Conservation (phyloP, 164 flowering plant species). For the Piper betle region DNA sequence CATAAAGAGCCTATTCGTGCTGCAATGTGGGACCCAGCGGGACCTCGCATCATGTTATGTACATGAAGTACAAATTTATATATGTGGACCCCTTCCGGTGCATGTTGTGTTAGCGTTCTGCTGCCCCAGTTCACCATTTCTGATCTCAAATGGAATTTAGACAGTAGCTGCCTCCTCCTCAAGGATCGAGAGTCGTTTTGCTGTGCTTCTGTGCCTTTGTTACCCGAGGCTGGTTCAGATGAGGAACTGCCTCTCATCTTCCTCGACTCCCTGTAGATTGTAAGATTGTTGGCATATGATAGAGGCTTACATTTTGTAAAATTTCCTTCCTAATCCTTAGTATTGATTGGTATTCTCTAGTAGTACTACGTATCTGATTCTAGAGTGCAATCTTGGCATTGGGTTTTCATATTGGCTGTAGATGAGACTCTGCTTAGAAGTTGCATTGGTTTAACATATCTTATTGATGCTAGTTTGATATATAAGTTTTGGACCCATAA, state of each 20-base stretch:
- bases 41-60: conserved; percentile 64
- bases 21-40: conserved; percentile 87
- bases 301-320: too few relatives aligned
- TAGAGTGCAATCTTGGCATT: too few relatives aligned
- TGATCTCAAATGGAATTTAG: conserved; percentile 79
- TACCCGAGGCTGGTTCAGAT: conserved; percentile 72
- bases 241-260: conserved; percentile 18
- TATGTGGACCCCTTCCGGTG: conserved; percentile 94
- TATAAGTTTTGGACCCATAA: too few relatives aligned
- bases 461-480: too few relatives aligned
- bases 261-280: neutral
- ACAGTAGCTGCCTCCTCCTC: conserved; percentile 76
- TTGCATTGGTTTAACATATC: too few relatives aligned
- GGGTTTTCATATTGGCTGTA: too few relatives aligned
- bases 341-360: too few relatives aligned
- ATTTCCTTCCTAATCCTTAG: too few relatives aligned
- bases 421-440: too few relatives aligned
- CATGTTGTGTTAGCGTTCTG: conserved; percentile 67
- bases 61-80: conserved; percentile 84
- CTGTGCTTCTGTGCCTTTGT: conserved; percentile 61
- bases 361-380: too few relatives aligned
- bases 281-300: neutral
- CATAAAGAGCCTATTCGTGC: conserved; percentile 87
- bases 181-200: conserved; percentile 78
- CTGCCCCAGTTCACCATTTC: conserved; percentile 49